These are phyloP conservation scores for Septoria petroselini DNA, from an alignment of 2,329 filamentous ascomycete species.

Conservation along the genomic window DNA sequence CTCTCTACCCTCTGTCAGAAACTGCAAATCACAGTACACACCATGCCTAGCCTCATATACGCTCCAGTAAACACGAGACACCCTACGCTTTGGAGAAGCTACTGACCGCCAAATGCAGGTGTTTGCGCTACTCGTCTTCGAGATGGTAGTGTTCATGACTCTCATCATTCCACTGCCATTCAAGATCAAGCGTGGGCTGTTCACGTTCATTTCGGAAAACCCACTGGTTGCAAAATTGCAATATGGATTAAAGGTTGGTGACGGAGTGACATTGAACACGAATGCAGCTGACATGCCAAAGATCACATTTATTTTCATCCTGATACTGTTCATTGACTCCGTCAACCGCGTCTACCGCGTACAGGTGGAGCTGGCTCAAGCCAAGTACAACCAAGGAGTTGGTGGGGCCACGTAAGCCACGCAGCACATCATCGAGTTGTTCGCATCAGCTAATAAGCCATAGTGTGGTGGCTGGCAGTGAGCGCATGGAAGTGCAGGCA, in stretches of 20 bases:
- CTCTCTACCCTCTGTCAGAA: slow-evolving; percentile 1
- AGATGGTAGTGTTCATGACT: slow-evolving; percentile 78
- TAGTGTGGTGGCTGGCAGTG: slow-evolving; percentile 72
- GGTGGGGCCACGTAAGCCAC: slow-evolving; percentile 47
- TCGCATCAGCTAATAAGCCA: slow-evolving; percentile 18
- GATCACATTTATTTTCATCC: slow-evolving; percentile 98
- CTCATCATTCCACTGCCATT: slow-evolving; percentile 87
- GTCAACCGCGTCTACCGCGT: slow-evolving; percentile 96
- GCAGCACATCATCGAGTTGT: background rate
- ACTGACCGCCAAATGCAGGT: slow-evolving; percentile 55
- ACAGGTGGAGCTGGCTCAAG: slow-evolving; percentile 77
- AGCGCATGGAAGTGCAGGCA: slow-evolving; percentile 96
- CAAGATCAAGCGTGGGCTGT: slow-evolving; percentile 77
- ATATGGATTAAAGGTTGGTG: slow-evolving; percentile 83
- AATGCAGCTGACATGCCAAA: slow-evolving; percentile 33
- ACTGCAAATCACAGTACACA: slow-evolving; percentile 11
- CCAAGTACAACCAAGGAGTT: slow-evolving; percentile 55
- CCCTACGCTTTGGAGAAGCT: too few relatives aligned
- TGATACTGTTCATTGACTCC: slow-evolving; percentile 96
- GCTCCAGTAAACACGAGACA: slow-evolving; percentile 33
- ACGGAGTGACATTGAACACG: background rate
- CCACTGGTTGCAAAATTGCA: slow-evolving; percentile 84
- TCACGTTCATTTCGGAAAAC: slow-evolving; percentile 93
- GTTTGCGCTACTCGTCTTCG: slow-evolving; percentile 75
- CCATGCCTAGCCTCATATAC: slow-evolving; percentile 40